These are phyloP conservation scores for Schwanniomyces yamadae DNA, from an alignment of 805 yeast species.

Conservation along the genomic window DNA sequence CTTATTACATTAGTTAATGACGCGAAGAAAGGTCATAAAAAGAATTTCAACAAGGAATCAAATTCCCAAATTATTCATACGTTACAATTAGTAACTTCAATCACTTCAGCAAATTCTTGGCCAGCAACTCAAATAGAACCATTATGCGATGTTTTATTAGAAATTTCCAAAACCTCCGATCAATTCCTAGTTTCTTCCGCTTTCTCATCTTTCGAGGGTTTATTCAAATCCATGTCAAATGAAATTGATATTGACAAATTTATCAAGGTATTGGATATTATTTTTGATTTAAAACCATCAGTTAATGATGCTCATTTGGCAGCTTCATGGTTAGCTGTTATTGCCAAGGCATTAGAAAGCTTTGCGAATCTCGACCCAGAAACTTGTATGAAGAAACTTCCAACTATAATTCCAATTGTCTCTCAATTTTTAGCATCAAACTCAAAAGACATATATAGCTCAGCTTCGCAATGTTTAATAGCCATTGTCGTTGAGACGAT, in stretches of 20 bases:
- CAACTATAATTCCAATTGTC: slow-evolving; percentile 48
- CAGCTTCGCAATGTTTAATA: slow-evolving; percentile 84
- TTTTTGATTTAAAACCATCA: slow-evolving; percentile 80
- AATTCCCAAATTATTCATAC: slow-evolving; percentile 67
- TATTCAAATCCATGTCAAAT: slow-evolving; percentile 64
- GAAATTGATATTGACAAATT: slow-evolving; percentile 64
- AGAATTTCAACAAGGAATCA: slow-evolving; percentile 46
- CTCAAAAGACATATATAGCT: slow-evolving; percentile 57
- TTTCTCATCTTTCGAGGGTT: slow-evolving; percentile 78
- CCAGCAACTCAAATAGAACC: slow-evolving; percentile 66
- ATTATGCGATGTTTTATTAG: slow-evolving; percentile 73
- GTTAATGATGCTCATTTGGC: slow-evolving; percentile 79
- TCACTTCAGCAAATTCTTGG: slow-evolving; percentile 80
- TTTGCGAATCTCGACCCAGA: slow-evolving; percentile 34
- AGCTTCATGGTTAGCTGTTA: slow-evolving; percentile 93
- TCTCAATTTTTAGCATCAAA: slow-evolving; percentile 69
- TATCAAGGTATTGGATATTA: slow-evolving; percentile 60
- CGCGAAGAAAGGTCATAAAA: slow-evolving; percentile 24
- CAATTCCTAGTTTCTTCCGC: slow-evolving; percentile 81
- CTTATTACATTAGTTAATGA: slow-evolving; percentile 47
- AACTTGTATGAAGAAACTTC: slow-evolving; percentile 54
- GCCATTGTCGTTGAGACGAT: slow-evolving; percentile 72
- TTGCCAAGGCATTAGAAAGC: slow-evolving; percentile 70
- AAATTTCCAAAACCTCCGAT: slow-evolving; percentile 77
- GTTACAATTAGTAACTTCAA: slow-evolving; percentile 69